Evolutionary conservation across 805 yeast genomes (phyloP), one percentile per base, ranked within the genome.

Genomic region (Lipomyces yamadae): DNA sequence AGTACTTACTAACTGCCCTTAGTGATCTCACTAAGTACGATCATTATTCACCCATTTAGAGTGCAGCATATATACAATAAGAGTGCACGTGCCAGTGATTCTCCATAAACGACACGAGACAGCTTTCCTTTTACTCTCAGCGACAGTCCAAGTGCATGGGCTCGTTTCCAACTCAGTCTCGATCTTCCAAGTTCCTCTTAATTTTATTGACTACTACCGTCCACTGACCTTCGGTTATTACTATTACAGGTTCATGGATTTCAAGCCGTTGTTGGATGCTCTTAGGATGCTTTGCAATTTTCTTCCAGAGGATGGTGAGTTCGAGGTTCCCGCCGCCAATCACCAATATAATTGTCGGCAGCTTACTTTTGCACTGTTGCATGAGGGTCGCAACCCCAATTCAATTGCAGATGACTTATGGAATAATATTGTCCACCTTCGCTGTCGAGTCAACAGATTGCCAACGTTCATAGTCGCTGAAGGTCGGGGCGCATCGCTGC

Each of bases 361-460:
- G 30, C 54, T 50, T 50, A 50, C 11, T 50, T 13, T 50, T 8
- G 6, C 54, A n/a, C 54, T 50, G 8, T 13, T 50, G 11, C n/a
- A n/a, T n/a, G 30, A 29, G 4, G 54, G 54, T 50, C 11, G 11
- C 54, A 50, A 30, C 32, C 54, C 54, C 29, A 50, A 10, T 13
- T 50, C 54, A 24, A 50, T 50, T n/a, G 54, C 54, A 15, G 54
- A 50, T 29, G 54, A 50, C n/a, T 45, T 50, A 7, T 15, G 54
- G 54, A 8, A 50, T 50, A 13, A 50, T 50, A 7, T 50, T 50
- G 54, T 50, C 6, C 6, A 7, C 54, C 18, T 7, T 15, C 6
- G 18, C 29, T 1, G 13, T 39, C 45, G 15, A 39, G 54, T 50
- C 54, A 50, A 50, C 6, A 50, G 6, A 50, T 13, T 50, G 6